A percentile compares a stretch with the other conserved stretches of the same genome.
Evolutionary conservation across 2,329 filamentous ascomycete genomes (phyloP).

Genomic region (Colletotrichum sp.): DNA sequence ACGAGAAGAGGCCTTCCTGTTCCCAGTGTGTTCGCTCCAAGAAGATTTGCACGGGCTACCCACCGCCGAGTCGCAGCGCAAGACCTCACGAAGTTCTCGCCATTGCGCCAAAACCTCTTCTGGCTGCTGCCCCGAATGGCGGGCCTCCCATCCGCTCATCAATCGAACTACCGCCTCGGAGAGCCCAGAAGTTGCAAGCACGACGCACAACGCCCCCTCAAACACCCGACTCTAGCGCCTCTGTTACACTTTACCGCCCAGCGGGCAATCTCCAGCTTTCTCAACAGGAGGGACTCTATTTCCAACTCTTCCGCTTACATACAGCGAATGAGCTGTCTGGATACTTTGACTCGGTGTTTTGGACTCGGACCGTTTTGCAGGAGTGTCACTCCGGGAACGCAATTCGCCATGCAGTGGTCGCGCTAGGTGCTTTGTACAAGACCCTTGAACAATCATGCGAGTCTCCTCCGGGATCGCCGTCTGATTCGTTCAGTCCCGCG

Average conservation of each 20-base stretch:
- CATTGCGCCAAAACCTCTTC: slow-evolving; percentile 54
- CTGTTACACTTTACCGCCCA: slow-evolving; percentile 46
- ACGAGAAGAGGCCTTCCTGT: slow-evolving; percentile 66
- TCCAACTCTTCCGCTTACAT: slow-evolving; percentile 65
- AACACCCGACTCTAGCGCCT: slow-evolving; percentile 31
- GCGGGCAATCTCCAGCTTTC: slow-evolving; percentile 51
- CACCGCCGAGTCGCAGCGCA: slow-evolving; percentile 56
- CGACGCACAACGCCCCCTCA: slow-evolving; percentile 33
- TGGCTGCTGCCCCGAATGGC: slow-evolving; percentile 22
- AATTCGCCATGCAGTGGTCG: slow-evolving; percentile 70
- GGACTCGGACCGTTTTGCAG: slow-evolving; percentile 66
- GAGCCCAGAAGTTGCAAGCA: slow-evolving; percentile 10
- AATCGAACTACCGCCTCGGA: slow-evolving; percentile 20
- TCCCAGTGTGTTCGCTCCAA: slow-evolving; percentile 64
- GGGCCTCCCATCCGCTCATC: slow-evolving; percentile 23
- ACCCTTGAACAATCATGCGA: slow-evolving; percentile 64
- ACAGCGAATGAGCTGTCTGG: slow-evolving; percentile 69
- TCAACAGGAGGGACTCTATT: slow-evolving; percentile 62
- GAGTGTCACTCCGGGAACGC: slow-evolving; percentile 67
- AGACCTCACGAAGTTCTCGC: slow-evolving; percentile 51
- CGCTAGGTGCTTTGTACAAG: slow-evolving; percentile 71
- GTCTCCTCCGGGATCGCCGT: slow-evolving; percentile 53
- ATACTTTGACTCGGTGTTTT: slow-evolving; percentile 71
- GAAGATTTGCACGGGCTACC: slow-evolving; percentile 66
- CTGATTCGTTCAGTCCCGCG: slow-evolving; percentile 30